Conservation (phyloP, 108 stramenopile genomes). For the Cyclotella kingstonii region DNA sequence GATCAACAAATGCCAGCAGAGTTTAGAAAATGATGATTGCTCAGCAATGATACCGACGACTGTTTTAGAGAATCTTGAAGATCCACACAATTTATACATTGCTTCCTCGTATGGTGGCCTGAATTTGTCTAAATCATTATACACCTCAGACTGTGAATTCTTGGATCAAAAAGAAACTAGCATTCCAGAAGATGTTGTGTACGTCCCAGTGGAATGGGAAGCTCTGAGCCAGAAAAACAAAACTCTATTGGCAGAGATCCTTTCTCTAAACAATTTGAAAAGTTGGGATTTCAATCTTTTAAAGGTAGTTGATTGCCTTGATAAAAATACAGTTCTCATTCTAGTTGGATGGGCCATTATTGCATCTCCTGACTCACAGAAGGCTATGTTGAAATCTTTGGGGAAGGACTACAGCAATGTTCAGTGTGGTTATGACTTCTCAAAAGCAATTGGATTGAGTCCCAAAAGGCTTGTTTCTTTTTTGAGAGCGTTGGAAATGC, state of each 20-base stretch:
- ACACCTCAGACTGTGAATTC: background rate
- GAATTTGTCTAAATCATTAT: background rate
- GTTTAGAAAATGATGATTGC: background rate
- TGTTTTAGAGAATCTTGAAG: conserved; percentile 19
- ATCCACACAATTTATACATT: conserved; percentile 4
- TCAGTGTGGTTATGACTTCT: conserved; percentile 19
- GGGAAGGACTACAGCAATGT: conserved; percentile 8
- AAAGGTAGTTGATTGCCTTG: conserved; percentile 28
- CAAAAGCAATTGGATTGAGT: conserved; percentile 13
- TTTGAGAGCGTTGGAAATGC: conserved; percentile 37
- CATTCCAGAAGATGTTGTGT: background rate
- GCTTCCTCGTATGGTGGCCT: conserved; percentile 12
- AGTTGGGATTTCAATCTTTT: conserved; percentile 69
- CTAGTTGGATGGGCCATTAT: conserved; percentile 66
- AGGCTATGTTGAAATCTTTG: conserved; percentile 41
- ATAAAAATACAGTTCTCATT: conserved; percentile 21
- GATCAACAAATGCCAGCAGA: conserved; percentile 13
- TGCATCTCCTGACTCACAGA: conserved; percentile 50
- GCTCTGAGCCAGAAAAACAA: conserved; percentile 11
- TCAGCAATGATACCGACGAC: background rate
- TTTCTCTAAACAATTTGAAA: conserved; percentile 48
- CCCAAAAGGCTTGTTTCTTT: conserved; percentile 27
- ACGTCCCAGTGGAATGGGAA: conserved; percentile 32
- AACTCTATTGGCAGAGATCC: conserved; percentile 24
- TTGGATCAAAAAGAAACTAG: background rate